These are phyloP conservation scores for Fusarium vanettenii DNA, from an alignment of 2,329 filamentous ascomycete species.

Conservation along the genomic window DNA sequence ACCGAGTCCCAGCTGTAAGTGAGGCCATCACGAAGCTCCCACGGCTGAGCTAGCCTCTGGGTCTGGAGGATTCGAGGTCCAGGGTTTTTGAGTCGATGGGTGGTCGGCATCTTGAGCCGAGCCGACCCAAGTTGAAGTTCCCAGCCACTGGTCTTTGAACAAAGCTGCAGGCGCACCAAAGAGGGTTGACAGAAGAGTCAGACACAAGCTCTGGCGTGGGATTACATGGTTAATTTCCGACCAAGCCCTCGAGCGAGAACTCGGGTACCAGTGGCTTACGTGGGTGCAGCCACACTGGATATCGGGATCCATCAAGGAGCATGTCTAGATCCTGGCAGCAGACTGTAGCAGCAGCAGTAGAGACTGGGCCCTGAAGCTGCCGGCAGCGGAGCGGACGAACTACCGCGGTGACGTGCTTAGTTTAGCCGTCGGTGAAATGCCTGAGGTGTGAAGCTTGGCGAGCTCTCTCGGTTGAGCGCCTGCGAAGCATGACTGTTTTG, in stretches of 20 bases:
- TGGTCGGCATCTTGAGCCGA: conserved; percentile 16
- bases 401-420: conserved; percentile 3
- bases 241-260: too few relatives aligned
- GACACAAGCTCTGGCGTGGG: neutral
- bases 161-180: neutral
- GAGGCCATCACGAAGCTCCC: conserved; percentile 1
- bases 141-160: conserved; percentile 6
- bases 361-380: neutral
- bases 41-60: neutral
- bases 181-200: neutral
- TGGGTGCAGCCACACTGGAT: conserved; percentile 16
- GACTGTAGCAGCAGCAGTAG: neutral
- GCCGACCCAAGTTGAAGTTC: neutral
- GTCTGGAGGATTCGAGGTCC: neutral
- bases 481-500: neutral
- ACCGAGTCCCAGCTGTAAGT: neutral
- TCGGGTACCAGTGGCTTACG: conserved; percentile 12
- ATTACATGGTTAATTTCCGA: neutral
- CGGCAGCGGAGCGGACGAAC: conserved; percentile 8
- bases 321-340: neutral
- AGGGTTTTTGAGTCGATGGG: neutral
- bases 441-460: neutral
- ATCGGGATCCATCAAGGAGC: neutral
- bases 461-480: neutral
- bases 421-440: neutral